Base-by-base conservation (phyloP, 768 basidiomycete genomes). In the Kwoniella shandongensis region DNA sequence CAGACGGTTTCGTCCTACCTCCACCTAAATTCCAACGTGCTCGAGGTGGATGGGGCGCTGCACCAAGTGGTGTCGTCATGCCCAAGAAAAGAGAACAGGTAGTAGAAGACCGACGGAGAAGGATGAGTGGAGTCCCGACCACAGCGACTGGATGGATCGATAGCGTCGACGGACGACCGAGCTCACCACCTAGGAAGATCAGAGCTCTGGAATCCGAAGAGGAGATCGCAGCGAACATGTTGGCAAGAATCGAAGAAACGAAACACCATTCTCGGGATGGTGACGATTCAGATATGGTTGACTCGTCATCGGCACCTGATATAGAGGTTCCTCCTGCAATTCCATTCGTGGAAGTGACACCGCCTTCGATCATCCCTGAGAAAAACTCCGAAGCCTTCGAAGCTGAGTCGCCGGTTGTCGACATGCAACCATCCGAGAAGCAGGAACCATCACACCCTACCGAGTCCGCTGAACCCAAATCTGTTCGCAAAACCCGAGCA, bases 11-110 rank as follows among this genome's bases (percentile, higher is more conserved):
- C 47, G 44, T 55, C 8, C 44, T 61, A 3, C 69, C 69, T 18
- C 57, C 69, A 18, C 69, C 69, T 1, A 57, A 61, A 18, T 69
- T 69, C 48, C 40, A 55, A 2, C 27, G 62, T 32, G 55, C 44
- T 36, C 47, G 51, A 3, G 51, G 53, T 3, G 53, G 50, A 12
- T 58, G 56, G 56, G 39, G 50, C 4, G 50, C 36, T 20, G 50
- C 39, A n/a, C 46, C 42, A 2, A 47, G 30, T 15, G 54, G 51
- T 15, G 55, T 70, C 17, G 57, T 70, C 56, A 65, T 70, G 64
- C 69, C 69, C 23, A 66, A 66, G 44, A 64, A 53, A 15, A 40
- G 58, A 32, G 49, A 42, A 35, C 48, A 66, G 54, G 57, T 65
- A 4, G 55, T 51, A 26, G 61, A 58, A 50, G 65, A 70, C 39